These are phyloP conservation scores for Candida anglica DNA, from an alignment of 805 yeast species.

Conservation along the genomic window DNA sequence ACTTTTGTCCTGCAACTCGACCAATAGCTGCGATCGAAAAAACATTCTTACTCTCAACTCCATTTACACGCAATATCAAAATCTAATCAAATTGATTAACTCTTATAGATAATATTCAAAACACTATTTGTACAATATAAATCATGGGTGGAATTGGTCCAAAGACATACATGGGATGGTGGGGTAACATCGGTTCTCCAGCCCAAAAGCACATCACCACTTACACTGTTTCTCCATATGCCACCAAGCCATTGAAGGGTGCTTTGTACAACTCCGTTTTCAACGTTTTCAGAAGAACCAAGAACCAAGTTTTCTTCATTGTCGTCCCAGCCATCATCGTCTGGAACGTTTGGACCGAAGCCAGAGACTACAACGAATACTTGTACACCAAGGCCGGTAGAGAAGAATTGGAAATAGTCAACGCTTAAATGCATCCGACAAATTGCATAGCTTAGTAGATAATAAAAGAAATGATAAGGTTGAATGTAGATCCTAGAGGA, in stretches of 20 bases:
- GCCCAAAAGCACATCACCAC: slow-evolving; percentile 81
- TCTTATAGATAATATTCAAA: too few species aligned
- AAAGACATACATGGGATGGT: slow-evolving; percentile 91
- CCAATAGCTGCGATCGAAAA: slow-evolving; percentile 2
- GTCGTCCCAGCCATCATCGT: slow-evolving; percentile 73
- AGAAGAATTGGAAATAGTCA: slow-evolving; percentile 79
- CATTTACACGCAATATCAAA: too few species aligned
- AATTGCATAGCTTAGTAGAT: too few species aligned
- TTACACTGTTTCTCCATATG: slow-evolving; percentile 90
- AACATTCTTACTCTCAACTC: too few species aligned
- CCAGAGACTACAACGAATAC: slow-evolving; percentile 88
- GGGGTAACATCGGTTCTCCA: slow-evolving; percentile 91
- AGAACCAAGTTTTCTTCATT: slow-evolving; percentile 76
- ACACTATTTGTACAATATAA: too few species aligned
- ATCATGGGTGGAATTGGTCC: slow-evolving; percentile 68
- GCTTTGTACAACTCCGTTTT: slow-evolving; percentile 79
- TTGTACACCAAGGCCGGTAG: slow-evolving; percentile 97
- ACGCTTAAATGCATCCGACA: slow-evolving; percentile 16
- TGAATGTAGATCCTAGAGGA: too few species aligned
- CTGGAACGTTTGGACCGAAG: slow-evolving; percentile 83
- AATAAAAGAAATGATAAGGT: too few species aligned
- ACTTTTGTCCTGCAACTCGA: background rate
- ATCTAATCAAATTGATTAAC: too few species aligned
- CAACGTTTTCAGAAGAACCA: slow-evolving; percentile 93
- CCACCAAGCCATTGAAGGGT: slow-evolving; percentile 90